Evolutionary conservation across 2,329 filamentous ascomycete genomes (phyloP), one percentile per base, ranked within the genome.

Genomic region (Pseudocercospora vitis): DNA sequence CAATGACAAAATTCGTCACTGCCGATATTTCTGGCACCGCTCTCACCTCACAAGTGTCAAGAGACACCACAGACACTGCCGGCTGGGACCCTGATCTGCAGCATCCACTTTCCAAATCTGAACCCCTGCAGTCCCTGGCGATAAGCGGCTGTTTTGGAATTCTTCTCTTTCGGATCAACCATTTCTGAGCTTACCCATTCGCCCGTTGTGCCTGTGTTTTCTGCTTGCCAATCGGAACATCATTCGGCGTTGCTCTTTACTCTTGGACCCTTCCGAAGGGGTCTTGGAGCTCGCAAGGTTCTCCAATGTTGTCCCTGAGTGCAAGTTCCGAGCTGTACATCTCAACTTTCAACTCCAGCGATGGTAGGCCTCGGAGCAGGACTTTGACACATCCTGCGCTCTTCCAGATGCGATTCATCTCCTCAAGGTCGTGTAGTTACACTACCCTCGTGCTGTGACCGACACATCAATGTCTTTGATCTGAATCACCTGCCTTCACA

Each of bases 121-220:
- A 21, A 21, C 37, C 37, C 19, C 24, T 21, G 16, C 12, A 23
- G 37, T 42, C 37, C 37, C 37, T 42, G 37, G 14, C n/a, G 37
- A 42, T 42, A 42, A 42, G 37, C 37, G 24, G 21, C 37, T 23
- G 37, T 42, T 42, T 42, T 42, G 37, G 37, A 42, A 26, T 42
- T 24, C 37, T 21, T 42, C n/a, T 9, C 14, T 42, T 26, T 18
- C 18, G 24, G 37, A 42, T 42, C 37, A 42, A 21, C 37, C 6
- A n/a, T 21, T 42, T 26, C 37, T 42, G 37, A 21, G 24, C 18
- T 42, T 21, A 12, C 18, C 37, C 37, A 42, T 42, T n/a, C 24
- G 37, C 37, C 37, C 37, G 37, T n/a, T 23, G 7, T 16, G 11
- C 6, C 26, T 11, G 26, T 29, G 26, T 11, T 29, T 11, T 42